phyloP scores from a whole-genome alignment of 129 eudicot species.

The Centella asiatica region DNA sequence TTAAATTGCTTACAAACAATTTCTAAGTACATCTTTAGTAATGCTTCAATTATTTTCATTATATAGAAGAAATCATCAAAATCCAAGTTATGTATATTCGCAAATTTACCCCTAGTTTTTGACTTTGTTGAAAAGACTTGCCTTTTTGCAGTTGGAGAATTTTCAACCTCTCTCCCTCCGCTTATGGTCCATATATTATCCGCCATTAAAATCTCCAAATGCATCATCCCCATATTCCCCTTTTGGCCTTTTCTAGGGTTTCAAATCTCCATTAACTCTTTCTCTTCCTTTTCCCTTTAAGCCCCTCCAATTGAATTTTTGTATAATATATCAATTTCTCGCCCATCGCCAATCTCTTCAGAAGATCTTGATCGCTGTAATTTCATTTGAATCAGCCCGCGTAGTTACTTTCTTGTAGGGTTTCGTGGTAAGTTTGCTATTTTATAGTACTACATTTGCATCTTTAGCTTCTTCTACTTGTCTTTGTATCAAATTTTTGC shows the following conservation, averaged over 20 bases:
- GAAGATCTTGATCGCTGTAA: background rate
- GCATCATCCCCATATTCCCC: background rate
- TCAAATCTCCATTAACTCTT: background rate
- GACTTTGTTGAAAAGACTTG: background rate
- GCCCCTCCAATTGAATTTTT: background rate
- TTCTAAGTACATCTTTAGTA: no score
- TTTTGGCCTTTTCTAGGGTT: slow-evolving; percentile 3
- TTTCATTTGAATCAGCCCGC: background rate
- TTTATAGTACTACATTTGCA: background rate
- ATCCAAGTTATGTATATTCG: background rate
- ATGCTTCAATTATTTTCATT: no score
- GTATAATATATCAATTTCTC: background rate
- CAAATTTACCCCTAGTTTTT: background rate
- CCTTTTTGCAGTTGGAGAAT: no score
- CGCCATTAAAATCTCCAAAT: background rate
- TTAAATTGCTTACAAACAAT: no score
- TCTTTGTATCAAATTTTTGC: background rate
- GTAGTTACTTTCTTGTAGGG: slow-evolving; percentile 4
- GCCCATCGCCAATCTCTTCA: background rate
- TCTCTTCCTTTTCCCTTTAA: background rate
- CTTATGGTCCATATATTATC: background rate
- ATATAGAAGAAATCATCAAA: background rate
- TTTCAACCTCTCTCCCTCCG: no score
- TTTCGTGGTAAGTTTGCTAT: background rate
- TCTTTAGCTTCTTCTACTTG: background rate